Base-by-base conservation (phyloP, 1,139 yeast genomes). In the Debaryomyces coudertii region DNA sequence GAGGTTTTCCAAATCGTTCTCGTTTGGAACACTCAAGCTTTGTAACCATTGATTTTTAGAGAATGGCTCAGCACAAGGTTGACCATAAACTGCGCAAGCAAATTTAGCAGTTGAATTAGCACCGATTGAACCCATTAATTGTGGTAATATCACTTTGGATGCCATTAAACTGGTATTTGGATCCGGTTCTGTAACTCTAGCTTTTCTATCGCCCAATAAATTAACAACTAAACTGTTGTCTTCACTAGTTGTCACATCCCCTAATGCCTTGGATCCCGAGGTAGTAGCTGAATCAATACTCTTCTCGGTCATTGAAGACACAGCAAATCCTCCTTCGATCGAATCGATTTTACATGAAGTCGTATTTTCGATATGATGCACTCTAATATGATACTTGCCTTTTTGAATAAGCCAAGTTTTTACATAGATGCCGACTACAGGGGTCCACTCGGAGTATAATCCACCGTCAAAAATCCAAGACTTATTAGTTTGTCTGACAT, bases 101-200 rank as follows among this genome's bases (percentile, higher is more conserved):
- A 45, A 45, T 29, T 23, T 45, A 24, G 47, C 47, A 22, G 46
- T 23, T 18, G 34, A 24, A 12, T 40, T 40, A 7, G 47, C 43
- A 15, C 37, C 36, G 9, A 45, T 38, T 30, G 43, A 35, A 5
- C 42, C 45, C 18, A 34, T 22, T 22, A 51, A 42, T 29, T 49
- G 44, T 5, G 54, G 54, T 11, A 51, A 28, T 2, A 46, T 23
- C 3, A 42, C 47, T 38, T 40, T 46, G 2, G 66, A 50, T 40
- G 49, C 47, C 35, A 58, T 46, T 16, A 63, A 30, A 46, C 57
- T 63, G 5, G 64, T 53, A 48, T 63, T 63, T 25, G 67, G 68
- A 18, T 58, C 63, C 2, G 66, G 60, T n/a, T 36, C 40, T 14
- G 49, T 50, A n/a, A 53, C 47, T 15, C 50, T 40, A 5, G 56